Evolutionary conservation across 164 flowering plant species (phyloP), one percentile per base, ranked within the genome.

Genomic region (Magnolia officinalis): DNA sequence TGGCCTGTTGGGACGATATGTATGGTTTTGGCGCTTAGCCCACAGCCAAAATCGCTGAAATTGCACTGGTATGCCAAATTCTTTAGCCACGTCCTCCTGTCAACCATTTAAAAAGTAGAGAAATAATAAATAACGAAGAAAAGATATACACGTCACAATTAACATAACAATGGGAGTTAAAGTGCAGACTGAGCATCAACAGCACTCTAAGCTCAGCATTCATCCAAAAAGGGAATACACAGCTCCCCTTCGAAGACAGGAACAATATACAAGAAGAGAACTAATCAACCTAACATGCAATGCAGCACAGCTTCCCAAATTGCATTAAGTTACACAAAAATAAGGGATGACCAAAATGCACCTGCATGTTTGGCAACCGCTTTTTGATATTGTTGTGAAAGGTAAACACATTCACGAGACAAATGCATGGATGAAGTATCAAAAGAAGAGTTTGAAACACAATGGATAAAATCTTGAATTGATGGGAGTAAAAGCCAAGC

Each of bases 1-100:
- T 19, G 98, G 98, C 55, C 97, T 84, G 78, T 91, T 92, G 1
- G 97, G 98, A 79, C 98, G 93, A 77, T 92, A 94, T 2, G 97
- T 94, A 70, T 92, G 98, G 84, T 92, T 94, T 82, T 94, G 97
- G 65, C 98, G 84, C 87, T 90, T 94, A 31, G 97, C 98, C 98
- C 98, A 94, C 76, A 89, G 82, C 98, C 98, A 94, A 80, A 88
- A 94, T 7, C 98, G 91, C 83, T 89, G 96, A 81, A 77, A 89
- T 79, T 91, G 94, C 61, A 92, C 93, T 9, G 98, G 98, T 63
- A 94, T 78, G 21, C 96, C 94, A 82, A 92, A 89, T 79, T 92
- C 97, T 83, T 92, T 94, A 5, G 97, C 97, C 71, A 94, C 92
- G 75, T 92, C 96, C 79, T 94, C 98, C 98, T 94, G 90, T 73